Base-by-base conservation (phyloP, 2,329 filamentous ascomycete species). In the Talaromyces sp. region DNA sequence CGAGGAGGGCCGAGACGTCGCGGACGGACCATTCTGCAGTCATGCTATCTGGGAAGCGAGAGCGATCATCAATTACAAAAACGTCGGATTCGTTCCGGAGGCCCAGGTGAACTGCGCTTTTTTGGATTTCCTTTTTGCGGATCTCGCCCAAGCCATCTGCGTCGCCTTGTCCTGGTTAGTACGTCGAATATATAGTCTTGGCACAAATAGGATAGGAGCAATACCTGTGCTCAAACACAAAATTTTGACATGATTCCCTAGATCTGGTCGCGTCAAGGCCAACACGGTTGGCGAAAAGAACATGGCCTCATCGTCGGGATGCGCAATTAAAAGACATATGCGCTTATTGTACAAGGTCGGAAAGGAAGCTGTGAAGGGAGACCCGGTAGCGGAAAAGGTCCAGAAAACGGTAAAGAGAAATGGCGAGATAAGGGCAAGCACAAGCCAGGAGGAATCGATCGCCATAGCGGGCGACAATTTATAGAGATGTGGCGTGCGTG, bases 231-330 rank as follows among this genome's bases (percentile, higher is more conserved):
- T 96, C 64, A 99, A 79, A 77, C 95, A 99, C 59, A 98, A 78
- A 64, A 99, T 96, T 78, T 96, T 95, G 71, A 99, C 84, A 72
- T 96, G 91, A 77, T 99, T 98, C 4, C 90, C 89, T 21, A 89
- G 82, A 62, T 87, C 85, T 4, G 91, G 91, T 14, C 84, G 82
- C 19, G 92, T 93, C 61, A 99, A 84, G n/a, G 90, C 87, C 68
- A 96, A 82, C 14, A 98, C 82, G 0, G 91, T 90, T 0, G 95
- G 95, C 64, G 92, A 87, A 77, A 99, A 99, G 82, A 99, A 99
- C 95, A 99, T 99, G 75, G 93, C 95, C 80, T 99, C 95, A 71
- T 99, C 95, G 77, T 99, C 95, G 0, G 95, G 95, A 78, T 99
- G 95, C 24, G 95, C 95, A 70, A 99, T 98, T 59, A 99, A 82